These are phyloP conservation scores for Nakazawaea pomicola DNA, from an alignment of 805 yeast genomes.

Conservation along the genomic window DNA sequence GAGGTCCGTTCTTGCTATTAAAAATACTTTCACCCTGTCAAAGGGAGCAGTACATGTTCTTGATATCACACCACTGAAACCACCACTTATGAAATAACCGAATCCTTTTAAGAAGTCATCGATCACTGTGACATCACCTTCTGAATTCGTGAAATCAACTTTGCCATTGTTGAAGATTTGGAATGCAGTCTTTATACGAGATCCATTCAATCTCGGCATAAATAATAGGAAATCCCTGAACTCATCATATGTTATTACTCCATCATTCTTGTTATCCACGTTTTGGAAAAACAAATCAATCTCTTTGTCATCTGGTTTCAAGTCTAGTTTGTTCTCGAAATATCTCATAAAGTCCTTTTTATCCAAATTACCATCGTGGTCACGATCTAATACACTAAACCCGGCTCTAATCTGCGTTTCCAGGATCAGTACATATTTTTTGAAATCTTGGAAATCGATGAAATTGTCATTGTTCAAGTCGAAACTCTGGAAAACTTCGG, in stretches of 20 bases:
- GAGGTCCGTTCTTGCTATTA: slow-evolving; percentile 85
- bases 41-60: slow-evolving; percentile 97
- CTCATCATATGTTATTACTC: slow-evolving; percentile 75
- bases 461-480: slow-evolving; percentile 52
- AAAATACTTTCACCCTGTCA: slow-evolving; percentile 88
- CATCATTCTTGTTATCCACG: slow-evolving; percentile 52
- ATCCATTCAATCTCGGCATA: slow-evolving; percentile 76
- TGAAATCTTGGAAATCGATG: slow-evolving; percentile 63
- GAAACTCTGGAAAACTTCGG: slow-evolving; percentile 51
- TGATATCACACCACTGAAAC: slow-evolving; percentile 90
- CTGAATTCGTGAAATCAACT: slow-evolving; percentile 71
- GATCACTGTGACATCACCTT: slow-evolving; percentile 86
- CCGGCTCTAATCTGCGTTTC: slow-evolving; percentile 69
- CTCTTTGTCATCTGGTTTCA: slow-evolving; percentile 46
- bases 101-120: slow-evolving; percentile 77
- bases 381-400: slow-evolving; percentile 61
- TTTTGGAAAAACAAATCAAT: slow-evolving; percentile 52
- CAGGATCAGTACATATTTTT: slow-evolving; percentile 56
- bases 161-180: slow-evolving; percentile 69
- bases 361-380: slow-evolving; percentile 67
- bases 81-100: slow-evolving; percentile 93
- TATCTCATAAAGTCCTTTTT: slow-evolving; percentile 65
- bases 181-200: slow-evolving; percentile 77
- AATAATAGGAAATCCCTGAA: slow-evolving; percentile 79
- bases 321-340: slow-evolving; percentile 45